Evolutionary conservation across 73 alveolate genomes (phyloP).

Genomic region (Symbiodinium pilosum): DNA sequence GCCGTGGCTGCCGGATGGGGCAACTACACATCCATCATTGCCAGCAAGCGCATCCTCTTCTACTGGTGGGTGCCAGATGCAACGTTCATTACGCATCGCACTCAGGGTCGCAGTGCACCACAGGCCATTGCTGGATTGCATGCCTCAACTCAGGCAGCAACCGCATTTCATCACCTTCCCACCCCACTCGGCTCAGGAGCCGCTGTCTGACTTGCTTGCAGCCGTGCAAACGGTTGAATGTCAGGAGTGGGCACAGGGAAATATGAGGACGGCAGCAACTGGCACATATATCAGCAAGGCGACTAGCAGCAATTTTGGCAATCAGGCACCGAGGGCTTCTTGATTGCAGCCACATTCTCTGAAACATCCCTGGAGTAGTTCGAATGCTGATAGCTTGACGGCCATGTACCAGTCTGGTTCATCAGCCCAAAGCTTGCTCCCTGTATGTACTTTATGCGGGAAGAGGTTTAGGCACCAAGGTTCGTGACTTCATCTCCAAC

Average conservation of each 20-base stretch:
- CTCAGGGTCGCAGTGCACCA: not conserved
- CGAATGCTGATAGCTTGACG: too few relatives aligned
- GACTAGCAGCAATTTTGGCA: not conserved
- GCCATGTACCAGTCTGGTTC: too few relatives aligned
- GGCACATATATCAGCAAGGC: not conserved
- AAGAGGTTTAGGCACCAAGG: too few relatives aligned
- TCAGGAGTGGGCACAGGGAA: conserved; percentile 8
- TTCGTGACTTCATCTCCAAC: not conserved
- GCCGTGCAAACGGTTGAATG: too few relatives aligned
- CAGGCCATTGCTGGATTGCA: not conserved
- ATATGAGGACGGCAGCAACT: conserved; percentile 11
- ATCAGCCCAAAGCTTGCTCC: too few relatives aligned
- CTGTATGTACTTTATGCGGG: too few relatives aligned
- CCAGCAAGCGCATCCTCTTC: not conserved
- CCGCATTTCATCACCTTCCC: not conserved
- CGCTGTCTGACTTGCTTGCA: too few relatives aligned
- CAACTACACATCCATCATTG: not conserved
- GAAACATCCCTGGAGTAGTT: too few relatives aligned
- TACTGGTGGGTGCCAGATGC: conserved; percentile 23
- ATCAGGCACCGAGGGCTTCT: not conserved
- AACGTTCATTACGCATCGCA: not conserved
- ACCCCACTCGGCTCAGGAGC: not conserved
- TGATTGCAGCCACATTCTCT: too few relatives aligned
- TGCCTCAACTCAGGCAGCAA: not conserved
- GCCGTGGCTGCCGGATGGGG: not conserved